phyloP scores from a whole-genome alignment of 805 yeast genomes.

The Starmerella tilneyi region DNA sequence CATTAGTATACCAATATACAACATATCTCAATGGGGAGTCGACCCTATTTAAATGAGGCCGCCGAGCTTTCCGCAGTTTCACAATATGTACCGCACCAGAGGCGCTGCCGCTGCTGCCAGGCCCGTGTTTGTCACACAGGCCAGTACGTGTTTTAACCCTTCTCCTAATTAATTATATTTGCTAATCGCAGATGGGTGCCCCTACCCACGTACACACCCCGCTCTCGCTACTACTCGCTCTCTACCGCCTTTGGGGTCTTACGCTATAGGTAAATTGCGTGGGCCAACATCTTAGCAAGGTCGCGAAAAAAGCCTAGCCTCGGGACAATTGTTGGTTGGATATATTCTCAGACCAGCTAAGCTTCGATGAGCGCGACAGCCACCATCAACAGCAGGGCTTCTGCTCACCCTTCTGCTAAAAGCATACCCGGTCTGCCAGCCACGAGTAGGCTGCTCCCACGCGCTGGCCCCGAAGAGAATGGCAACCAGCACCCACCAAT shows the following conservation, averaged over 20 bases:
- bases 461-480: neutral
- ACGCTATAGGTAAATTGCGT: too few species aligned
- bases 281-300: too few species aligned
- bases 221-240: neutral
- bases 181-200: conserved; percentile 7
- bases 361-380: conserved; percentile 3
- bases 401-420: neutral
- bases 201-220: conserved; percentile 7
- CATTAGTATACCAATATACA: too few species aligned
- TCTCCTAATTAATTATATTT: conserved; percentile 6
- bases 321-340: conserved; percentile 5
- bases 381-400: conserved; percentile 1
- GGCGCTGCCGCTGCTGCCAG: neutral
- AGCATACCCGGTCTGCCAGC: conserved; percentile 5
- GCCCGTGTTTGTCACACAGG: neutral
- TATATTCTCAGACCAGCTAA: neutral
- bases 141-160: neutral
- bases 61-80: too few species aligned
- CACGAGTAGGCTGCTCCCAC: conserved; percentile 10
- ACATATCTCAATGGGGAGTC: too few species aligned
- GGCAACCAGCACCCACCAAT: conserved; percentile 23
- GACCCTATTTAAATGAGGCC: too few species aligned
- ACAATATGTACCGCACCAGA: too few species aligned
- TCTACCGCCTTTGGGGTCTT: neutral
- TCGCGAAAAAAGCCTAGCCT: neutral